Base-by-base conservation (phyloP, 371 early-diverging fungal genomes). In the Apophysomyces sp. region DNA sequence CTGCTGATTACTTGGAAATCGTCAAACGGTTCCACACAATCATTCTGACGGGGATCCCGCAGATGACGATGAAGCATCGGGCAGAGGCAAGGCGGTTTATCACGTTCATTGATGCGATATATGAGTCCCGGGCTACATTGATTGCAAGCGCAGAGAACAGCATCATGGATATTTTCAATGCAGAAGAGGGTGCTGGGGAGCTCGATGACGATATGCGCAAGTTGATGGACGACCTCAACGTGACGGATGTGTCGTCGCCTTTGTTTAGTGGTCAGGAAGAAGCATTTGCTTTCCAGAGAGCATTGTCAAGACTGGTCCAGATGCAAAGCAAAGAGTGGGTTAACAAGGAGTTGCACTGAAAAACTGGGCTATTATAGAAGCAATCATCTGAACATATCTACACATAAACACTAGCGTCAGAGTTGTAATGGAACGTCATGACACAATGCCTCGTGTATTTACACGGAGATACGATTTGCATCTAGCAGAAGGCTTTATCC, bases 221-320 rank as follows among this genome's bases (percentile, higher is more conserved):
- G n/a, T 67, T 74, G 68, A 68, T 74, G 61, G 79, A 80, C 64
- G 62, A 65, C n/a, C 60, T 67, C 32, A 69, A 78, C 36, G 66
- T 81, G 3, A 71, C 77, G 24, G 76, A 82, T 61, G 66, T 81
- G 55, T 77, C 82, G 37, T 86, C 85, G 21, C 83, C 90, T 0
- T 81, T 93, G 34, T 91, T 92, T 69, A 85, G 91, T 8, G 95
- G 94, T 12, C 91, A 93, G 51, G 98, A 98, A 71, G 98, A 96
- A 68, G 85, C 89, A 8, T 98, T 98, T 87, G 97, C 98, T n/a
- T 96, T 96, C 63, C 90, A 92, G 69, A 82, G 98, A 56, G 94
- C 96, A 2, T 72, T 96, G 37, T 93, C 93, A 32, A 83, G 98
- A 52, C 65, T 98, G 55, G 84, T 89, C 29, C 95, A 98, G 73